phyloP scores from a whole-genome alignment of 73 alveolate species.

The Paramecium primaurelia region DNA sequence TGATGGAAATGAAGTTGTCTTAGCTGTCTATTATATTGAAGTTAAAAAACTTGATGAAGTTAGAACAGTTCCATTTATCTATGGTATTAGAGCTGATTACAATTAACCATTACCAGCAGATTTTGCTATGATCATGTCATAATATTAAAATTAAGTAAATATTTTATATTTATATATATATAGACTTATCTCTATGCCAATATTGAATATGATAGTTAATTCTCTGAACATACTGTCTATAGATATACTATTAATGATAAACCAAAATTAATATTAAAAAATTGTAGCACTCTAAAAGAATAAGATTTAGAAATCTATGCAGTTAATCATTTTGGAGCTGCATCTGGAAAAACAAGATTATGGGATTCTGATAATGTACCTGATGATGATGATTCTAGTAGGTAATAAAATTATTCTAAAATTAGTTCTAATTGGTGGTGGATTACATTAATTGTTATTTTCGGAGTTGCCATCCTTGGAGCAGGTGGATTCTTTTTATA shows the following conservation, averaged over 20 bases:
- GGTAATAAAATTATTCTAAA: neutral
- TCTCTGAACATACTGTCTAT: neutral
- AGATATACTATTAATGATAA: neutral
- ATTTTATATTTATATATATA: neutral
- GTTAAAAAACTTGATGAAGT: neutral
- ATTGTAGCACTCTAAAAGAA: neutral
- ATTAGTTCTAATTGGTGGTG: constrained; percentile 44
- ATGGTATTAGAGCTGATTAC: neutral
- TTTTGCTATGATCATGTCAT: neutral
- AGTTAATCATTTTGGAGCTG: neutral
- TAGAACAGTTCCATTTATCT: neutral
- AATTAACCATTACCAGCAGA: neutral
- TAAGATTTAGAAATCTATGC: neutral
- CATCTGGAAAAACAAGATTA: neutral
- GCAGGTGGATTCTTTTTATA: constrained; percentile 1
- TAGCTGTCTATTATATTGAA: neutral
- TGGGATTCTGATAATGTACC: constrained; percentile 3
- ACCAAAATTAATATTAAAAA: neutral
- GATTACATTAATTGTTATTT: constrained; percentile 22
- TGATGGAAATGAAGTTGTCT: neutral
- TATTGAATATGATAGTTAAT: neutral
- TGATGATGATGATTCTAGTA: neutral
- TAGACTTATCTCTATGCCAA: neutral
- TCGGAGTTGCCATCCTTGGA: constrained; percentile 12
- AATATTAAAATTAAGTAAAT: neutral